Conservation (phyloP, 2,329 filamentous ascomycete species). For the Talaromyces sp. region DNA sequence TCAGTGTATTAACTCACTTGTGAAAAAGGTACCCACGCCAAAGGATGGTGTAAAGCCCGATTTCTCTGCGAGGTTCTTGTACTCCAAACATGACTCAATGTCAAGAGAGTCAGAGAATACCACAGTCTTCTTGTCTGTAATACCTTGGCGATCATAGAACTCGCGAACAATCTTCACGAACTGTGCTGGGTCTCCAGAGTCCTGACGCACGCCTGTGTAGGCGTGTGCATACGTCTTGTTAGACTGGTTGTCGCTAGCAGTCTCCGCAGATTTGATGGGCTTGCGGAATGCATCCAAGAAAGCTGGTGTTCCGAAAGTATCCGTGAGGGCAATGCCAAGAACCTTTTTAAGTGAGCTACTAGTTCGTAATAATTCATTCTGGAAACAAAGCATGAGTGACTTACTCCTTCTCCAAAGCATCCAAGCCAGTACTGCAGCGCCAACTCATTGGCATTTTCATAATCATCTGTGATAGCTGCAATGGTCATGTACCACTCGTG, state of each 20-base stretch:
- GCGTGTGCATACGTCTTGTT: constrained; percentile 74
- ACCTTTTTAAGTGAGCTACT: constrained; percentile 48
- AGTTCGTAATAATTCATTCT: not conserved
- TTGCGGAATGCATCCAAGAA: constrained; percentile 84
- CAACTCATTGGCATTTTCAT: constrained; percentile 79
- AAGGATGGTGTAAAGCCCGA: constrained; percentile 84
- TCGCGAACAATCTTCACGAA: constrained; percentile 78
- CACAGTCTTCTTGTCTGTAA: constrained; percentile 80
- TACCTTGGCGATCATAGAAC: constrained; percentile 76
- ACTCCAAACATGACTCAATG: constrained; percentile 86
- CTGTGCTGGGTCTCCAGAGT: constrained; percentile 80
- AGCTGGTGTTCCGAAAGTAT: constrained; percentile 90
- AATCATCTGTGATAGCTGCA: constrained; percentile 85
- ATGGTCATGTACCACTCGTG: constrained; percentile 99
- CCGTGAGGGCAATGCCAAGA: constrained; percentile 85
- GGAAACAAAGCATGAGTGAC: constrained; percentile 13
- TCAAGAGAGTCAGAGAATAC: constrained; percentile 97
- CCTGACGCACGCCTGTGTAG: constrained; percentile 83
- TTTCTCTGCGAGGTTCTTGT: constrained; percentile 79
- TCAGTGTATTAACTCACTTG: constrained; percentile 58
- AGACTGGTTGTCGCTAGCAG: constrained; percentile 39
- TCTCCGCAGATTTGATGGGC: constrained; percentile 57
- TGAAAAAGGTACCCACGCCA: constrained; percentile 93
- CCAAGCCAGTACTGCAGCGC: constrained; percentile 86
- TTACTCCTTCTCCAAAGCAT: constrained; percentile 78